phyloP scores from a whole-genome alignment of 1,284 basidiomycete genomes.

The Coniferiporia sulphurascens region DNA sequence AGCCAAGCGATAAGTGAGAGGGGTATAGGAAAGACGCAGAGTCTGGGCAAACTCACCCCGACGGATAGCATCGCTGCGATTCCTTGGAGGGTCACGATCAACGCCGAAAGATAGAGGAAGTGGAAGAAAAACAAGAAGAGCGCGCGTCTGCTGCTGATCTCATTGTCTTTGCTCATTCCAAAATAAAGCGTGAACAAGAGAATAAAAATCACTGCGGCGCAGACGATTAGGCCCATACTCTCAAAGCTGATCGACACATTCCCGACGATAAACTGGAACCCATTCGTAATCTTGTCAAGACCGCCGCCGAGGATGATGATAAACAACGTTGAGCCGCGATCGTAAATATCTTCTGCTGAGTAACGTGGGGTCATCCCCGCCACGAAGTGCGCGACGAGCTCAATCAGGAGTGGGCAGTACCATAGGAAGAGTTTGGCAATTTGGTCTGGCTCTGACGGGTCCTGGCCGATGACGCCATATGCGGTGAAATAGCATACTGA shows the following conservation, averaged over 20 bases:
- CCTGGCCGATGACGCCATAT: slow-evolving; percentile 14
- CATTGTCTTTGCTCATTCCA: slow-evolving; percentile 11
- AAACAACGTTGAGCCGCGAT: slow-evolving; percentile 15
- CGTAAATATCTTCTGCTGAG: slow-evolving; percentile 14
- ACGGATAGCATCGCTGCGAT: slow-evolving; percentile 10
- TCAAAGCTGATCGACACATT: slow-evolving; percentile 13
- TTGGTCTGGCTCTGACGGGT: slow-evolving; percentile 9
- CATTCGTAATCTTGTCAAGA: slow-evolving; percentile 19
- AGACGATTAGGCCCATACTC: slow-evolving; percentile 14
- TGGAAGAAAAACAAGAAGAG: slow-evolving; percentile 15
- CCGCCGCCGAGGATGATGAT: slow-evolving; percentile 19
- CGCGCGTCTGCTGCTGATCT: slow-evolving; percentile 6
- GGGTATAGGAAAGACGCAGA: not conserved
- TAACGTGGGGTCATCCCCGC: slow-evolving; percentile 12
- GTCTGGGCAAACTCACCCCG: not conserved
- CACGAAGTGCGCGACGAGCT: slow-evolving; percentile 17
- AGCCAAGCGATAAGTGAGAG: not conserved
- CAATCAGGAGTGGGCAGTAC: slow-evolving; percentile 18
- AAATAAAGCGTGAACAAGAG: slow-evolving; percentile 17
- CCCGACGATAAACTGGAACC: slow-evolving; percentile 20
- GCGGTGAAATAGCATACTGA: slow-evolving; percentile 15
- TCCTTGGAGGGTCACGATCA: slow-evolving; percentile 18
- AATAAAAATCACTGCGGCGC: slow-evolving; percentile 17
- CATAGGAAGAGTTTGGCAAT: slow-evolving; percentile 18
- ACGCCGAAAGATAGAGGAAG: slow-evolving; percentile 14